phyloP scores from a whole-genome alignment of 306 rosid genomes.

The Aeschynomene evenia region DNA sequence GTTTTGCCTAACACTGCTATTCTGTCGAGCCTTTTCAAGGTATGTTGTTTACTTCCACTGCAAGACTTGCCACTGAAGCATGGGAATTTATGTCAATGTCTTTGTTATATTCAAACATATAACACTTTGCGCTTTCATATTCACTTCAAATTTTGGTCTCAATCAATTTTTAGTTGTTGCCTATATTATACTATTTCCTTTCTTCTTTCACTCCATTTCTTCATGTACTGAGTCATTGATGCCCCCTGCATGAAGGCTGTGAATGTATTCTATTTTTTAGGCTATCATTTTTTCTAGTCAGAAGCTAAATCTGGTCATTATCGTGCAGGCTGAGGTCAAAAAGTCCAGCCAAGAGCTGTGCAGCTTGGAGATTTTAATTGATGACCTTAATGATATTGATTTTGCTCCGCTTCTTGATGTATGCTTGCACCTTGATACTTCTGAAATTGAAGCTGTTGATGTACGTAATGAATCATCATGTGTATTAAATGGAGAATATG shows the following conservation, averaged over 20 bases:
- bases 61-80: conserved; percentile 4
- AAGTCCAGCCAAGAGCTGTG: conserved; percentile 48
- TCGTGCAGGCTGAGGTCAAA: conserved; percentile 60
- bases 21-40: conserved; percentile 63
- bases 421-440: conserved; percentile 51
- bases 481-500: conserved; percentile 56
- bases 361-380: conserved; percentile 59
- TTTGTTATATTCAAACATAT: conserved; percentile 17
- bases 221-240: neutral
- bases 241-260: neutral
- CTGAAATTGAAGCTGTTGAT: conserved; percentile 75
- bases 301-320: conserved; percentile 26
- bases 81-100: neutral
- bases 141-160: neutral
- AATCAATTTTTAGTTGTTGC: conserved; percentile 1
- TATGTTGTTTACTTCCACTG: conserved; percentile 36
- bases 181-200: neutral
- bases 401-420: conserved; percentile 65
- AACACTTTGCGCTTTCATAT: neutral
- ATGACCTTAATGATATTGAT: conserved; percentile 65
- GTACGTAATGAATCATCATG: conserved; percentile 52
- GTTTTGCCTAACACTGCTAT: conserved; percentile 56
- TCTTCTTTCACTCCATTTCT: neutral
- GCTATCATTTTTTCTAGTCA: conserved; percentile 14
- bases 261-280: conserved; percentile 10